Conservation (phyloP, 176 grass and related monocot species). For the Tillandsia leiboldiana region DNA sequence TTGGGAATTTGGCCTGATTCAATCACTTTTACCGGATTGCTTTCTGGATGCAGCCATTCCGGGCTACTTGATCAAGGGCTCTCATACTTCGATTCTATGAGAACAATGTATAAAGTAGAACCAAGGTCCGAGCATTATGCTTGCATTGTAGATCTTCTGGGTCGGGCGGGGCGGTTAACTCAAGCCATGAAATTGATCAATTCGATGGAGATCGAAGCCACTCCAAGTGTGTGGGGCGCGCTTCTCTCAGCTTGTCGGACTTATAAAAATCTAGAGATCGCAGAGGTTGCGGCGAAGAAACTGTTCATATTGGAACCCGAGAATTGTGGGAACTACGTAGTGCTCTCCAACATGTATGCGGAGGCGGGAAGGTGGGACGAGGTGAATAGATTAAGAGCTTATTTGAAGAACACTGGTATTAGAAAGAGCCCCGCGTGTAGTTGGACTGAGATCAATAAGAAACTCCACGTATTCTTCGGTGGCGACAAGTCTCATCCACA, state of each 20-base stretch:
- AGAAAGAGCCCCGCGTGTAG: background rate
- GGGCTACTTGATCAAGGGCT: conserved; percentile 20
- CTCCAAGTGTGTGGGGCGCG: conserved; percentile 17
- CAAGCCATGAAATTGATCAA: conserved; percentile 15
- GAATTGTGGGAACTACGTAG: conserved; percentile 16
- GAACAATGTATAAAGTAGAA: background rate
- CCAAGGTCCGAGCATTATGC: conserved; percentile 11
- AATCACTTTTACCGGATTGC: conserved; percentile 13
- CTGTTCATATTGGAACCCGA: conserved; percentile 19
- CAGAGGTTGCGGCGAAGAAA: conserved; percentile 15
- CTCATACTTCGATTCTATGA: conserved; percentile 18
- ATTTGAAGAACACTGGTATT: background rate
- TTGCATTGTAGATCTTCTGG: conserved; percentile 12
- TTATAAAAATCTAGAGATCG: conserved; percentile 14
- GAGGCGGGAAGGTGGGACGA: conserved; percentile 21
- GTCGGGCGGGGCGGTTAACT: conserved; percentile 7
- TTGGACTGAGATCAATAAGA: conserved; percentile 10
- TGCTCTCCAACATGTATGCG: conserved; percentile 23
- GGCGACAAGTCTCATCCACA: conserved; percentile 8
- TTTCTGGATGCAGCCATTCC: conserved; percentile 24
- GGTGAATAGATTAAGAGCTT: conserved; percentile 14
- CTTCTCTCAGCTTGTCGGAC: conserved; percentile 13
- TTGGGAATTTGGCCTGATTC: conserved; percentile 6
- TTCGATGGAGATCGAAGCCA: conserved; percentile 15
- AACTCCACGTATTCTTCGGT: conserved; percentile 4